phyloP scores from a whole-genome alignment of 2,329 filamentous ascomycete species.

The Sporothrix sp. region DNA sequence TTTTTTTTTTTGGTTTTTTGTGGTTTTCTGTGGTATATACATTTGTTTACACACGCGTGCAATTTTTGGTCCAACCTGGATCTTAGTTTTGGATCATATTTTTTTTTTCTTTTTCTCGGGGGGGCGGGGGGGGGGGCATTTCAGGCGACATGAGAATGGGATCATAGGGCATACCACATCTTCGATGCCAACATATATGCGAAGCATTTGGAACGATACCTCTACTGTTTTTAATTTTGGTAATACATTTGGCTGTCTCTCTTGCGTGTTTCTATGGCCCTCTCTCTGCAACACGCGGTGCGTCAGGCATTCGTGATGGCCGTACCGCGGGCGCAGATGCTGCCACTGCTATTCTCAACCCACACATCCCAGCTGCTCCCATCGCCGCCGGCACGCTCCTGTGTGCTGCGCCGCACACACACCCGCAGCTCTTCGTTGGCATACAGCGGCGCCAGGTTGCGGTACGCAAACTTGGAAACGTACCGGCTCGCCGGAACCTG shows the following conservation, averaged over 20 bases:
- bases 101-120: not conserved
- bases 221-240: slow-evolving; percentile 2
- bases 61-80: not conserved
- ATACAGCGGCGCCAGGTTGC: slow-evolving; percentile 74
- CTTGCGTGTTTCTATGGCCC: not conserved
- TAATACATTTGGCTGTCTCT: not conserved
- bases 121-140: slow-evolving; percentile 3
- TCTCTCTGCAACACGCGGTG: no score
- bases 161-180: slow-evolving; percentile 2
- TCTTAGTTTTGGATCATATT: not conserved
- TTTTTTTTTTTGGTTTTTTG: not conserved
- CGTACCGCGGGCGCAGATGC: slow-evolving; percentile 52
- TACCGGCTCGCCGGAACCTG: slow-evolving; percentile 19
- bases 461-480: slow-evolving; percentile 59
- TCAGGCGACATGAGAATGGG: slow-evolving; percentile 3
- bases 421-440: slow-evolving; percentile 60
- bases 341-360: slow-evolving; percentile 52
- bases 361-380: slow-evolving; percentile 46
- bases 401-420: slow-evolving; percentile 46
- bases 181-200: no score
- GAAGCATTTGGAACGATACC: slow-evolving; percentile 7
- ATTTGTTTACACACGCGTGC: not conserved
- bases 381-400: slow-evolving; percentile 32
- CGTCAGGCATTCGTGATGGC: slow-evolving; percentile 13
- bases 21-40: not conserved